These are phyloP conservation scores for Olyra latifolia DNA, from an alignment of 176 grass and related monocot genomes.

Conservation along the genomic window DNA sequence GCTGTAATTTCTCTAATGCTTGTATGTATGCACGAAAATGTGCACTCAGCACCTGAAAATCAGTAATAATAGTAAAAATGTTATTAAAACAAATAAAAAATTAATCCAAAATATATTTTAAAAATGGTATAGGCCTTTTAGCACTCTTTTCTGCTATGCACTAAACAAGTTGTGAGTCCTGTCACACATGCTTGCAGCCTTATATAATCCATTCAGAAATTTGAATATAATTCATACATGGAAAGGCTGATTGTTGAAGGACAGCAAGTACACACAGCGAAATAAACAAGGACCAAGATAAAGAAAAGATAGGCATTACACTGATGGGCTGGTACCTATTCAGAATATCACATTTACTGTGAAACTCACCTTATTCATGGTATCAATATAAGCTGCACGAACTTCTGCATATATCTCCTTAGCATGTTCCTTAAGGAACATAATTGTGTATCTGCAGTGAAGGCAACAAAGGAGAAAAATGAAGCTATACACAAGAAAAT, in stretches of 20 bases:
- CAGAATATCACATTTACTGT: slow-evolving; percentile 18
- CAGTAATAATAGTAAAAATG: background rate
- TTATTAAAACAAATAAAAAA: slow-evolving; percentile 13
- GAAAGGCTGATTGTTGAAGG: background rate
- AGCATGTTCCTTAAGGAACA: slow-evolving; percentile 95
- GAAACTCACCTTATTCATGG: slow-evolving; percentile 93
- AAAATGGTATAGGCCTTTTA: background rate
- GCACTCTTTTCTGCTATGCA: slow-evolving; percentile 24
- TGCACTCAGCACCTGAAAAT: slow-evolving; percentile 83
- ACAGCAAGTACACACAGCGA: background rate
- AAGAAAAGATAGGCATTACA: background rate
- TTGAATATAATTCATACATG: background rate
- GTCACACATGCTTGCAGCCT: background rate
- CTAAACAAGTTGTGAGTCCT: background rate
- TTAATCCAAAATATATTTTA: slow-evolving; percentile 4
- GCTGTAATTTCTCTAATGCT: slow-evolving; percentile 92
- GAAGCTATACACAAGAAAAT: background rate
- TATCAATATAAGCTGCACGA: slow-evolving; percentile 91
- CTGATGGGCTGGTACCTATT: background rate
- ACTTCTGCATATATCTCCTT: slow-evolving; percentile 98
- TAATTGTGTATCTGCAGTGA: slow-evolving; percentile 71
- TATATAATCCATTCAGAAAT: background rate
- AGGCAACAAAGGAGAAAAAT: background rate
- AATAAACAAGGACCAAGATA: background rate
- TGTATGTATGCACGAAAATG: slow-evolving; percentile 98